Evolutionary conservation across 129 eudicot species (phyloP), one percentile per base, ranked within the genome.

Genomic region (Flaveria trinervia): DNA sequence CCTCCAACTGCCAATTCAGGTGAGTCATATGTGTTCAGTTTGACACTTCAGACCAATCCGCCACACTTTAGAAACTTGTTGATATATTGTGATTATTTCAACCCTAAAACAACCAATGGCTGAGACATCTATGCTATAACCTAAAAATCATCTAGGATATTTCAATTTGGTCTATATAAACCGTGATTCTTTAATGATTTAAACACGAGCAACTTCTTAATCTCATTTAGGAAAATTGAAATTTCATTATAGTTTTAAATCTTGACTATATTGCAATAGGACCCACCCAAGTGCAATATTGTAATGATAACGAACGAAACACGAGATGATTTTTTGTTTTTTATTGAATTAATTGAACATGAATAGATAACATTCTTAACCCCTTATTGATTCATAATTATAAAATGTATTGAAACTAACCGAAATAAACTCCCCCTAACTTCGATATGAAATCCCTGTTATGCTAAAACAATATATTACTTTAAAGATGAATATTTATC

Each of bases 1-100:
- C 75, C 90, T 86, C 89, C 95, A 89, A 89, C 91, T 86, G 88
- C 91, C 95, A 86, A 74, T 55, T 83, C 95, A 89, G 95, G 95
- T 89, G 89, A 89, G 91, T 78, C 80, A 70, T 64, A 73, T 64
- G 54, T 80, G 83, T 81, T 85, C 64, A 36, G 85, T 72, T 82
- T 65, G 71, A 76, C 77, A 62, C 50, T 68, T 51, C 70, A 51
- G 54, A 70, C 81, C 83, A 75, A 16, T 85, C 76, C 61, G 20
- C 57, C 73, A 69, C 71, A 62, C 57, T 81, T 48, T 49, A 33
- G 56, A 76, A 71, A 36, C 50, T 20, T 68, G 15, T 74, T 28
- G 5, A 33, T 61, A 55, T 72, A 52, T 45, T 26, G 39, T 18
- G 15, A 7, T 71, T 44, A 26, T 45, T 78, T 70, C 9, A 43